These are phyloP conservation scores for Thielaviopsis punctulata DNA, from an alignment of 2,329 filamentous ascomycete species.

Conservation along the genomic window DNA sequence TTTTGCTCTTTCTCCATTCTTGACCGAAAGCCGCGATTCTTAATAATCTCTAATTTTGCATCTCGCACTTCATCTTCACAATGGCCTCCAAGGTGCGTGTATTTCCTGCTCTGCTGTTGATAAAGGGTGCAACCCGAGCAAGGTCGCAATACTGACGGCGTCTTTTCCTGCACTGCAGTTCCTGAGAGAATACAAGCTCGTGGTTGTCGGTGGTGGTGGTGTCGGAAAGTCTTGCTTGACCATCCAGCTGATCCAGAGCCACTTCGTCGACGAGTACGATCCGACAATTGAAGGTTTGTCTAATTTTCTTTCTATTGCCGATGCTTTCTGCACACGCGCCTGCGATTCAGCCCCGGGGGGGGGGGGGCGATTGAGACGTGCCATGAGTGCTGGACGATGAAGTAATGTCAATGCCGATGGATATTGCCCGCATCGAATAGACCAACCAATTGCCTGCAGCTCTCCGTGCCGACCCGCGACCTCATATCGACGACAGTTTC, in stretches of 20 bases:
- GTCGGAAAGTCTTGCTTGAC: constrained; percentile 99
- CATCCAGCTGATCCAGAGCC: constrained; percentile 86
- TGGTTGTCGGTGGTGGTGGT: constrained; percentile 93
- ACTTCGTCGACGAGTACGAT: constrained; percentile 99
- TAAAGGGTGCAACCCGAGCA: too few species aligned
- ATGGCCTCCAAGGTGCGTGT: constrained; percentile 25
- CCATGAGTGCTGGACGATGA: background rate
- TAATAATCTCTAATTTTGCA: background rate
- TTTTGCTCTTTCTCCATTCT: constrained; percentile 1
- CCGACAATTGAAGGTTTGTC: constrained; percentile 89
- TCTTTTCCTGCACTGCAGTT: constrained; percentile 34
- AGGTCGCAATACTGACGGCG: too few species aligned
- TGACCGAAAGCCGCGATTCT: background rate
- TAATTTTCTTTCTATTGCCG: background rate
- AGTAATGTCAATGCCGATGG: background rate
- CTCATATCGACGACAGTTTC: too few species aligned
- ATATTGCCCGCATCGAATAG: background rate
- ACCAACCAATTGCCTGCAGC: too few species aligned
- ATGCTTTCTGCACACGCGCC: too few species aligned
- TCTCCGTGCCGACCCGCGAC: too few species aligned
- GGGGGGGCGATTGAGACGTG: background rate
- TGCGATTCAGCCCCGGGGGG: constrained; percentile 9
- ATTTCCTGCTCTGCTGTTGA: background rate
- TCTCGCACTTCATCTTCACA: constrained; percentile 13
- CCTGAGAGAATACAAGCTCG: constrained; percentile 83